Base-by-base conservation (phyloP, 2,329 filamentous ascomycete species). In the Ophiostoma sp. region DNA sequence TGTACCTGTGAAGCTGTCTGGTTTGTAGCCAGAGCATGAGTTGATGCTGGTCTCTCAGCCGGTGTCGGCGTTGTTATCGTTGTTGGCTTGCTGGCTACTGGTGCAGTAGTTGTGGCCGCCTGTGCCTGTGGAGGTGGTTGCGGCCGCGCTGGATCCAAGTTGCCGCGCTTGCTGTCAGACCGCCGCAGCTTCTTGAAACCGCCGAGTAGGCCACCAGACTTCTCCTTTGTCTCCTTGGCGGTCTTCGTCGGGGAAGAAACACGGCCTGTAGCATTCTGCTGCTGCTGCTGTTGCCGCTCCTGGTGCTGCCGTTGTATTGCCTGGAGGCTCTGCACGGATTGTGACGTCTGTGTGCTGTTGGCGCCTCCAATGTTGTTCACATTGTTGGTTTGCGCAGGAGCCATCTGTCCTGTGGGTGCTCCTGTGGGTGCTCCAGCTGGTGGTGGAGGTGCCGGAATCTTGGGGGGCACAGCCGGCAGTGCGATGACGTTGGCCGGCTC, bases 171-270 rank as follows among this genome's bases (percentile, higher is more conserved):
- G 45, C 66, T 70, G 17, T 71, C 69, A 7, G 72, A 45, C n/a
- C 57, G 57, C 2, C 68, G 68, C 22, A 73, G 57, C 61, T 71
- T 73, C 59, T 59, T 73, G 45, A 73, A 9, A 17, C 72, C 55
- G n/a, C n/a, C 42, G 31, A 70, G 28, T 0, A 70, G 31, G 2
- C 64, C 66, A 28, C 66, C 45, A 28, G 19, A 42, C 39, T 19
- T 42, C 9, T 55, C 28, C n/a, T 55, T 72, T 55, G 57, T 15
- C 2, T 59, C 48, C 25, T 68, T 68, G 11, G 33, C 19, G 17
- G 25, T 31, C 42, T 33, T 68, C 9, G 25, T 28, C 11, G 39
- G 36, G 7, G 63, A 17, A 2, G 36, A 12, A 11, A 28, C 39
- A 9, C 61, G 61, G 22, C 39, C 61, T 17, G 36, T n/a, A 12